A percentile compares a stretch with the other conserved stretches of the same genome.
Evolutionary conservation across 2,329 filamentous ascomycete genomes (phyloP).

Genomic region (Penicillium sp.): DNA sequence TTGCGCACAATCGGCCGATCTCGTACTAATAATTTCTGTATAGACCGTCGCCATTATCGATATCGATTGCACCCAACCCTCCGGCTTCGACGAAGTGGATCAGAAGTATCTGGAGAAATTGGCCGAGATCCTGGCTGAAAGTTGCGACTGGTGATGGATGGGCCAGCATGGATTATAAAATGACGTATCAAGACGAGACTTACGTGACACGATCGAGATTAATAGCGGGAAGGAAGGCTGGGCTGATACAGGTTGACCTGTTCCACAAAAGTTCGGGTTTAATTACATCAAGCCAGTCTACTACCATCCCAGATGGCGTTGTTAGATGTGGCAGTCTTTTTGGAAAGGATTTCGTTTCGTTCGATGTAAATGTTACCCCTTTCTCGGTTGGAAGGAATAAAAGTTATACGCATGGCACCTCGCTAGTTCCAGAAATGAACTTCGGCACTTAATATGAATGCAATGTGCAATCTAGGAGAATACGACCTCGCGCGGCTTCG

Average conservation of each 20-base stretch:
- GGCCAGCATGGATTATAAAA: neutral
- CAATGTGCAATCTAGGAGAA: neutral
- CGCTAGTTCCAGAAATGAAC: neutral
- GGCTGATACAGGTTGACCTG: neutral
- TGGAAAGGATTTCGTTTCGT: neutral
- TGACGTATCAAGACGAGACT: neutral
- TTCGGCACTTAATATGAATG: neutral
- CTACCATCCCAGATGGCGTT: slow-evolving; percentile 2
- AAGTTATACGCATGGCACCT: neutral
- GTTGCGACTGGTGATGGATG: slow-evolving; percentile 46
- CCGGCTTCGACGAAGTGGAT: slow-evolving; percentile 52
- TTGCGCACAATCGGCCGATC: neutral
- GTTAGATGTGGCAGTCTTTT: neutral
- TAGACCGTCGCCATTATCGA: slow-evolving; percentile 55
- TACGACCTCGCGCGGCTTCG: slow-evolving; percentile 1
- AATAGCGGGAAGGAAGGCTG: slow-evolving; percentile 1
- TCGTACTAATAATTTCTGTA: slow-evolving; percentile 1
- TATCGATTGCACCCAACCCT: slow-evolving; percentile 49
- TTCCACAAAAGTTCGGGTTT: slow-evolving; percentile 8
- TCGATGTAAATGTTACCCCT: neutral
- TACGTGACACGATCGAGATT: slow-evolving; percentile 18
- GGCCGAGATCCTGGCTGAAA: slow-evolving; percentile 43
- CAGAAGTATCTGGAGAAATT: slow-evolving; percentile 47
- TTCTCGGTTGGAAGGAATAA: neutral
- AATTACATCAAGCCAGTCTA: neutral